Evolutionary conservation across 129 eudicot genomes (phyloP).

Genomic region (Apium graveolens): DNA sequence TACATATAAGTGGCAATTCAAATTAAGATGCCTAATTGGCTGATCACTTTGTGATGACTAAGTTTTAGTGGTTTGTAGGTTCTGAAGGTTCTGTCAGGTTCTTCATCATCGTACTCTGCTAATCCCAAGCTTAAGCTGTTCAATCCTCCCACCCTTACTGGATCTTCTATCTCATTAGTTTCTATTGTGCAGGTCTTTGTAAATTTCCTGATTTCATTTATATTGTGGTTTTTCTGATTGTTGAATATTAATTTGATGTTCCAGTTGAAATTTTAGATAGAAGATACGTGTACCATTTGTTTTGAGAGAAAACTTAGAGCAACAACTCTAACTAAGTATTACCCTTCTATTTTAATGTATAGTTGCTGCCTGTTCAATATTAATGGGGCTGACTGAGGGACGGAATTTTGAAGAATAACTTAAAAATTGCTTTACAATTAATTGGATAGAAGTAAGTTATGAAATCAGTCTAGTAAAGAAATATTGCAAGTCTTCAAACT

Average conservation of each 20-base stretch:
- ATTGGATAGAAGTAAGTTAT: not conserved
- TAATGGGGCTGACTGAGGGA: not conserved
- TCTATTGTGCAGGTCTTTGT: conserved; percentile 74
- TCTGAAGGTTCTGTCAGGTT: conserved; percentile 80
- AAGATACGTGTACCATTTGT: not conserved
- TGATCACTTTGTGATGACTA: not conserved
- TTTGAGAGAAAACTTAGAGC: not conserved
- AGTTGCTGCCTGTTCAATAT: not conserved
- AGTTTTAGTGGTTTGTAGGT: conserved; percentile 36
- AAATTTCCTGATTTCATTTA: not conserved
- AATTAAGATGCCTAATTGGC: not conserved
- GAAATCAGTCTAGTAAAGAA: not conserved
- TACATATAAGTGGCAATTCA: not conserved
- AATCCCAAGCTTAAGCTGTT: conserved; percentile 65
- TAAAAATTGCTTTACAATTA: not conserved
- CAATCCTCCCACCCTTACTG: conserved; percentile 69
- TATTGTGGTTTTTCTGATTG: not conserved
- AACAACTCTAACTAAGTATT: not conserved
- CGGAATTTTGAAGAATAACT: not conserved
- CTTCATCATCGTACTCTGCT: conserved; percentile 88
- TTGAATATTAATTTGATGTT: not conserved
- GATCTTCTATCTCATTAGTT: conserved; percentile 76
- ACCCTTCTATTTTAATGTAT: not conserved
- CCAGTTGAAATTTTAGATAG: not conserved
- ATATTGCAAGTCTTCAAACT: not conserved